Percentiles rank a stretch among this genome's conserved stretches.
These are phyloP conservation scores for Simplicillium sp. DNA, from an alignment of 2,329 filamentous ascomycete genomes.

Conservation along the genomic window DNA sequence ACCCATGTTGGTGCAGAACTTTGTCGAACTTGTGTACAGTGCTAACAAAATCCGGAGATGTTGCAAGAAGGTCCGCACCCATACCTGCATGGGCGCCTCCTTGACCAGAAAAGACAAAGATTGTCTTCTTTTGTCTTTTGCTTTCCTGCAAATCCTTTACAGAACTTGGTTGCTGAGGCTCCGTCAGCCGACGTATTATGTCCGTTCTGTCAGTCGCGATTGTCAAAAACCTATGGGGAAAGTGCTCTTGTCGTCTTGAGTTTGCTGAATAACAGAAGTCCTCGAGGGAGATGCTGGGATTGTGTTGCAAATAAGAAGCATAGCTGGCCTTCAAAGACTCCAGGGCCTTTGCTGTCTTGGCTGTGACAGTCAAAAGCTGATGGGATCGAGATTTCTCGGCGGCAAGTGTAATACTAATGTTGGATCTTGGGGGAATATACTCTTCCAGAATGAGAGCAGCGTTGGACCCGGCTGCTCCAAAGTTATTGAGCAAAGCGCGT, in stretches of 20 bases:
- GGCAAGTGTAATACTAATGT: not conserved
- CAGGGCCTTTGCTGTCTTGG: not conserved
- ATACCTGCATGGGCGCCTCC: constrained; percentile 20
- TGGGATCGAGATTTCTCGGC: not conserved
- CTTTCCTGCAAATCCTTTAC: not conserved
- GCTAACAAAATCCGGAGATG: constrained; percentile 15
- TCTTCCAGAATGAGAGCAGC: constrained; percentile 14
- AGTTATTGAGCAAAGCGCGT: constrained; percentile 22
- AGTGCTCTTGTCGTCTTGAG: constrained; percentile 10
- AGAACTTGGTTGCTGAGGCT: too few species aligned
- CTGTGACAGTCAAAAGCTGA: not conserved
- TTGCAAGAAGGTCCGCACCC: constrained; percentile 17
- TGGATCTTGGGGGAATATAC: not conserved
- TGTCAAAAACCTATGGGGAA: constrained; percentile 7
- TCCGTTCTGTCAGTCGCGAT: constrained; percentile 5
- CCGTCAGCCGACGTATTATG: not conserved
- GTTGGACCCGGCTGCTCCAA: constrained; percentile 19
- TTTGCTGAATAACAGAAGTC: constrained; percentile 14
- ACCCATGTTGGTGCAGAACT: too few species aligned
- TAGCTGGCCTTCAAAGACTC: too few species aligned
- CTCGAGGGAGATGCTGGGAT: constrained; percentile 3
- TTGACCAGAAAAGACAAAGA: constrained; percentile 25
- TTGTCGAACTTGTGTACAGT: not conserved
- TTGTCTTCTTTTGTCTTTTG: constrained; percentile 9
- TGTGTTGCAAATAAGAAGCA: not conserved